Base-by-base conservation (phyloP, 148 eudicot species). In the Cornus florida region DNA sequence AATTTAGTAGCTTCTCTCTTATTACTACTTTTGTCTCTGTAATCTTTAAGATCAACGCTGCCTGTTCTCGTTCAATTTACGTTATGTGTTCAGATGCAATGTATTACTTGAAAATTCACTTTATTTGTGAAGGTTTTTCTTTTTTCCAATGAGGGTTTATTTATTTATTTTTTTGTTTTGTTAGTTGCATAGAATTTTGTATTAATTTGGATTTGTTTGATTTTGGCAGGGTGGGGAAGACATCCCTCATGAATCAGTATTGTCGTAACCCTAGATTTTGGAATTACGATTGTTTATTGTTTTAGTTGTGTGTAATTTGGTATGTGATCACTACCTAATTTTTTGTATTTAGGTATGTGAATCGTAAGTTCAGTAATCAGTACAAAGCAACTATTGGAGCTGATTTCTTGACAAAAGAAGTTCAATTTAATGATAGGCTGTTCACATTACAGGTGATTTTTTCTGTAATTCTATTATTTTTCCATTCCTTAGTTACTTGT, bases 171-270 rank as follows among this genome's bases (percentile, higher is more conserved):
- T 2, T 10, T 66, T 43, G n/a, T 20, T 32, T 77, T 5, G n/a
- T 70, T 64, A 59, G 48, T 77, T 0, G 11, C 56, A 5, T 77
- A 70, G 70, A 17, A 8, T 72, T 67, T 24, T 46, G 20, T 77
- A 10, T 10, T 81, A 39, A 41, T 32, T 75, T 64, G 5, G 23
- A 43, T 24, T 70, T 41, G n/a, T 53, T 50, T 72, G 20, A 28
- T 73, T 71, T 56, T 7, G 82, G 68, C 80, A 91, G 92, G 72
- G 95, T 91, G 12, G 95, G 95, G 68, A 91, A 91, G 86, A 91
- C 95, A 24, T 91, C 95, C 5, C 80, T 91, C 84, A 88, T 92
- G 95, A 92, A 90, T 82, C 95, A 91, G 92, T 91, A 89, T 82
- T 84, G 83, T 84, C 84, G 19, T 70, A 23, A 75, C 69, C 48